phyloP scores from a whole-genome alignment of 2,329 filamentous ascomycete genomes.

The Apiospora sp. region DNA sequence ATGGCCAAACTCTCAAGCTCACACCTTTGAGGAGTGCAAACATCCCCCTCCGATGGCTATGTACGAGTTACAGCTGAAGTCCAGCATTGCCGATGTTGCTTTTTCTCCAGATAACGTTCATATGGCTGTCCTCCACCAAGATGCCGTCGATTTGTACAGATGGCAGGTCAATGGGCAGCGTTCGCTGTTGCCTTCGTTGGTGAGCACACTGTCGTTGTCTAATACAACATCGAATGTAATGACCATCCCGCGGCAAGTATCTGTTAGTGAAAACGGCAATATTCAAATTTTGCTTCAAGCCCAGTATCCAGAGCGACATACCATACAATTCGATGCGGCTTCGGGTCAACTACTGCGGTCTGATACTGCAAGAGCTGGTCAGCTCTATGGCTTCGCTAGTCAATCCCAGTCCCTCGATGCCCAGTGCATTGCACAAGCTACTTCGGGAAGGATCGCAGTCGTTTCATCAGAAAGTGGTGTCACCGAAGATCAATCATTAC shows the following conservation, averaged over 20 bases:
- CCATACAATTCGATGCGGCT: conserved; percentile 33
- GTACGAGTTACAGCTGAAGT: conserved; percentile 71
- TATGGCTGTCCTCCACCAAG: conserved; percentile 76
- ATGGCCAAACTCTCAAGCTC: conserved; percentile 80
- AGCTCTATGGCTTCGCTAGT: conserved; percentile 42
- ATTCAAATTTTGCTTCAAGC: conserved; percentile 48
- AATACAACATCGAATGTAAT: conserved; percentile 37
- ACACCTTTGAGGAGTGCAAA: conserved; percentile 87
- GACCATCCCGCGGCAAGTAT: conserved; percentile 40
- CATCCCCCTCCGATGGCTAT: conserved; percentile 93
- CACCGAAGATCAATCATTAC: conserved; percentile 31
- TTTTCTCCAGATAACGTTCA: conserved; percentile 70
- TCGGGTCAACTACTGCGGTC: conserved; percentile 34
- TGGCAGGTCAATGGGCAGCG: conserved; percentile 70
- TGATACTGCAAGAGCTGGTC: conserved; percentile 38
- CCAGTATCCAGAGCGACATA: conserved; percentile 42
- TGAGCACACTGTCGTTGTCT: conserved; percentile 49
- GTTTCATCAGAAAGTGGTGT: conserved; percentile 42
- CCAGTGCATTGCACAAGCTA: conserved; percentile 35
- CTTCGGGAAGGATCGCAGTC: background rate
- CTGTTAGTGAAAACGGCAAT: conserved; percentile 38
- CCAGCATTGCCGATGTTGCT: conserved; percentile 75
- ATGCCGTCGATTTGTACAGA: conserved; percentile 72
- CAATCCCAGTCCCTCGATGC: conserved; percentile 40
- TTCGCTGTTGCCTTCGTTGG: conserved; percentile 52